Evolutionary conservation across 345 rosid genomes (phyloP).

Genomic region (Ceriops zippeliana): DNA sequence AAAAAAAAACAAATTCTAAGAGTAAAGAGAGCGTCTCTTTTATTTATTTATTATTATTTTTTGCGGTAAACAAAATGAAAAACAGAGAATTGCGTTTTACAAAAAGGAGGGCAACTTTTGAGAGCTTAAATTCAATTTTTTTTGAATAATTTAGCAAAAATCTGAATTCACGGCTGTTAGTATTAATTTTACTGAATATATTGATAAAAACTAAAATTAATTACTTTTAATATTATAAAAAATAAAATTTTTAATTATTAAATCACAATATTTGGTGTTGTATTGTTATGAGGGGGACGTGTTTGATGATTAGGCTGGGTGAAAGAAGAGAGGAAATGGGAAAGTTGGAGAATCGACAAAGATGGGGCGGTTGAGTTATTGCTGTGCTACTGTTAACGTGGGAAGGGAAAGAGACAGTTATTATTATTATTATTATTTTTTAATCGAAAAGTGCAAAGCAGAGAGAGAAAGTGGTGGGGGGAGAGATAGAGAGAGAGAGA

Average conservation of each 20-base stretch:
- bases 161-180: not conserved
- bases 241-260: no score
- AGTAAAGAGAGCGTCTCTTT: not conserved
- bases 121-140: no score
- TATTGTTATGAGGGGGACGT: not conserved
- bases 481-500: conserved; percentile 20
- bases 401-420: conserved; percentile 1
- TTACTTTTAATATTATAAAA: no score
- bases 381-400: not conserved
- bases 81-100: no score
- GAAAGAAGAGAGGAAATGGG: not conserved
- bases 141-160: not conserved
- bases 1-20: not conserved
- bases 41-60: not conserved
- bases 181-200: no score
- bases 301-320: not conserved
- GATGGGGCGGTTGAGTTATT: not conserved
- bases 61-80: no score
- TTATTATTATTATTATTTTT: not conserved
- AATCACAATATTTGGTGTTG: no score
- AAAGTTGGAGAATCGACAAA: not conserved
- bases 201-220: no score
- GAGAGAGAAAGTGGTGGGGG: conserved; percentile 13
- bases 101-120: no score
- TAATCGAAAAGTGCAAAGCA: no score